A percentile compares a stretch with the other conserved stretches of the same genome.
Evolutionary conservation across 192 early-diverging fungal genomes (phyloP).

Genomic region (Chytriomyces sp.): DNA sequence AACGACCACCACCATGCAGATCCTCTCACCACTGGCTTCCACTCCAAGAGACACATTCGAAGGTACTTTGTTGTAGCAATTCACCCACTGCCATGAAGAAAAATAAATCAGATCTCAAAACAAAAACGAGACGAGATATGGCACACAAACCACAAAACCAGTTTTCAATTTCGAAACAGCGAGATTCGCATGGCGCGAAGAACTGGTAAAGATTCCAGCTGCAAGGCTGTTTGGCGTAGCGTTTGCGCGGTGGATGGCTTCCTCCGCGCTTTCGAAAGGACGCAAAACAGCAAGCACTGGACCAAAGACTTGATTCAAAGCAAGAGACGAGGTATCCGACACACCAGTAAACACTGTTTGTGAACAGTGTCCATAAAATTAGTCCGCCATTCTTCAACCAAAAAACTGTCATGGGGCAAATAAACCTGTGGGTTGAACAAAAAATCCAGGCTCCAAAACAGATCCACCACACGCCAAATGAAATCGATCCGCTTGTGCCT

Average conservation of each 20-base stretch:
- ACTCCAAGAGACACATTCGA: slow-evolving; percentile 66
- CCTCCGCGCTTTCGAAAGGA: slow-evolving; percentile 12
- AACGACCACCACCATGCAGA: not conserved
- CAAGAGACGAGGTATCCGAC: slow-evolving; percentile 64
- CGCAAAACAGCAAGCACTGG: slow-evolving; percentile 22
- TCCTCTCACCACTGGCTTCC: slow-evolving; percentile 30
- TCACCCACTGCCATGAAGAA: slow-evolving; percentile 68
- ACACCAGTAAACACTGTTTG: slow-evolving; percentile 68
- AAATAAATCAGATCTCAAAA: slow-evolving; percentile 2
- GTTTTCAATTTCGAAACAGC: slow-evolving; percentile 6
- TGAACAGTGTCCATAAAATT: no score
- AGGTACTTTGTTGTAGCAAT: slow-evolving; percentile 62
- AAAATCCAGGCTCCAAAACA: slow-evolving; percentile 48
- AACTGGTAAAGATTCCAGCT: slow-evolving; percentile 21
- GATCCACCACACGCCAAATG: slow-evolving; percentile 37
- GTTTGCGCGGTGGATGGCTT: slow-evolving; percentile 9
- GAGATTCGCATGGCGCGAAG: not conserved
- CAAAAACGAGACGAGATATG: not conserved
- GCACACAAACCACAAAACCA: slow-evolving; percentile 14
- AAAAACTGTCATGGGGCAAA: no score
- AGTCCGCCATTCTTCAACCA: no score
- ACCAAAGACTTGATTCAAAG: slow-evolving; percentile 65
- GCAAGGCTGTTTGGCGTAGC: slow-evolving; percentile 20
- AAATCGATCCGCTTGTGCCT: not conserved
- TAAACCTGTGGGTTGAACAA: slow-evolving; percentile 63